Conservation (phyloP, 129 eudicot genomes). For the Mikania micrantha region DNA sequence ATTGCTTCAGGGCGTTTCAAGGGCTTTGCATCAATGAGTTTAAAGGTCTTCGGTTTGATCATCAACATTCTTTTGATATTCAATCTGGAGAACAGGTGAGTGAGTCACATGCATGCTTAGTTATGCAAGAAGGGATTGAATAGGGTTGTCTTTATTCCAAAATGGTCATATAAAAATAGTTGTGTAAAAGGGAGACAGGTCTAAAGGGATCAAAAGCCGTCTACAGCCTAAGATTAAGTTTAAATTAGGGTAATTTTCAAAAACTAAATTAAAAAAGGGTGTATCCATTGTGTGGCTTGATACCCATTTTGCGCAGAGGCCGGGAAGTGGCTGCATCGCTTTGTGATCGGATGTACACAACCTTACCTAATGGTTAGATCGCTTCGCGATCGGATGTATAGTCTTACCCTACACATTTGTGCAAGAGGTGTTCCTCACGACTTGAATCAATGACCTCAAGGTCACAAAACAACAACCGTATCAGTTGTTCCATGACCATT, state of each 20-base stretch:
- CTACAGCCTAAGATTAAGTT: background rate
- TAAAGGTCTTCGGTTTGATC: constrained; percentile 78
- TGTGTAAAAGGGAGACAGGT: background rate
- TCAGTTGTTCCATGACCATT: no score
- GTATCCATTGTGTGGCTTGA: no score
- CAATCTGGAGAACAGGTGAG: constrained; percentile 94
- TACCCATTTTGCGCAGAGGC: no score
- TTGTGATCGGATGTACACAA: no score
- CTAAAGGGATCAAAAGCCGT: background rate
- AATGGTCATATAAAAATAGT: background rate
- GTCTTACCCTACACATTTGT: no score
- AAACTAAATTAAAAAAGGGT: no score
- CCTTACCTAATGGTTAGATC: no score
- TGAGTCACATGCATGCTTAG: constrained; percentile 4
- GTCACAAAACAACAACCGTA: no score
- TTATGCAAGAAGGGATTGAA: background rate
- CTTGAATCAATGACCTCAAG: no score
- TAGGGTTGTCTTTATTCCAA: background rate
- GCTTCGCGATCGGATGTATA: no score
- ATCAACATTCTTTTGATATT: constrained; percentile 72
- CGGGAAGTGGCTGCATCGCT: no score
- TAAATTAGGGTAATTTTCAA: background rate
- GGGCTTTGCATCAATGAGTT: constrained; percentile 98
- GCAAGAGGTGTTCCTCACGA: no score
- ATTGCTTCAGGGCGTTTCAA: constrained; percentile 80